Evolutionary conservation across 257 asterid species (phyloP).

Genomic region (Jasminum sambac): DNA sequence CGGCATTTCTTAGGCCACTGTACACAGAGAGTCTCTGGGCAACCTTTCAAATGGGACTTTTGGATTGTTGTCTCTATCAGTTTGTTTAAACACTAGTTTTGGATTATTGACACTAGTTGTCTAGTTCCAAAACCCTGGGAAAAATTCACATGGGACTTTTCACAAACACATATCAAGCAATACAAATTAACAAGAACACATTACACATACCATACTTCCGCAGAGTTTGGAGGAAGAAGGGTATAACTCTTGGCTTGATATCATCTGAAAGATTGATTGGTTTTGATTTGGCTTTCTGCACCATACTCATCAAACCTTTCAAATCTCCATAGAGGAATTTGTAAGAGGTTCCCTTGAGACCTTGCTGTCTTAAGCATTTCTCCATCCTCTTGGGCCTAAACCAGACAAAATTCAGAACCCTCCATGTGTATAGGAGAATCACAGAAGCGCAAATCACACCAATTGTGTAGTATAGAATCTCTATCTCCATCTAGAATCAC

Average conservation of each 20-base stretch:
- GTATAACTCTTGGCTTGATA: constrained; percentile 31
- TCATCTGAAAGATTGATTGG: constrained; percentile 43
- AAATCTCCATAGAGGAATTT: constrained; percentile 45
- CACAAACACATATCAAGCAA: not conserved
- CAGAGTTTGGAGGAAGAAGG: constrained; percentile 24
- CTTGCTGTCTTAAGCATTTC: constrained; percentile 38
- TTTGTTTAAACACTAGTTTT: not conserved
- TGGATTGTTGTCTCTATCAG: too few species aligned
- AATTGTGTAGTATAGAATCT: not conserved
- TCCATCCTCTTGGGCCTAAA: constrained; percentile 45
- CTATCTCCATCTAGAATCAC: constrained; percentile 21
- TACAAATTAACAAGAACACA: not conserved
- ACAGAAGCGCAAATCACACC: constrained; percentile 1
- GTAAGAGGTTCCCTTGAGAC: constrained; percentile 48
- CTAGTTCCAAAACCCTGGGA: not conserved
- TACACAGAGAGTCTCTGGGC: not conserved
- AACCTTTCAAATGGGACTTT: too few species aligned
- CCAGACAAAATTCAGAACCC: constrained; percentile 39
- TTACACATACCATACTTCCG: constrained; percentile 38
- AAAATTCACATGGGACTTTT: not conserved
- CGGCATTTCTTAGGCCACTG: not conserved
- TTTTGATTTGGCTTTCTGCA: constrained; percentile 29
- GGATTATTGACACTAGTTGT: not conserved
- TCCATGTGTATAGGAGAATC: constrained; percentile 32
- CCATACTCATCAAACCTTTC: constrained; percentile 23